A percentile compares a stretch with the other conserved stretches of the same genome.
Conservation (phyloP, 2,329 filamentous ascomycete species). For the Fusarium guadeloupense region DNA sequence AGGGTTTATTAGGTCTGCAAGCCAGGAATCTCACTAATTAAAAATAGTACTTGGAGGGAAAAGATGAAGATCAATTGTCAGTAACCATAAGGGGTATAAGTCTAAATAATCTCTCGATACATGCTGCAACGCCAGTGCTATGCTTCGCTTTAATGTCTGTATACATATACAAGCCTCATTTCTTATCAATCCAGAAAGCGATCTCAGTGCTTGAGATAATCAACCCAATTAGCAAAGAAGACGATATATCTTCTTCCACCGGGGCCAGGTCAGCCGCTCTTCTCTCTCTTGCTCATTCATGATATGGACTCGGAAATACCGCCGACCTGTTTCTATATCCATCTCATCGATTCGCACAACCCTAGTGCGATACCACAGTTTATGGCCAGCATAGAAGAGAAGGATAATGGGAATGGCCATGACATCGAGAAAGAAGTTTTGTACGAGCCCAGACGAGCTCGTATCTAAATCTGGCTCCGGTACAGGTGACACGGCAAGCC, state of each 20-base stretch:
- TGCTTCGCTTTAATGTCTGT: too few relatives aligned
- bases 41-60: too few relatives aligned
- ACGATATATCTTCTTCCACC: slow-evolving; percentile 80
- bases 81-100: too few relatives aligned
- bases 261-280: slow-evolving; percentile 76
- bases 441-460: slow-evolving; percentile 56
- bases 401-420: slow-evolving; percentile 75
- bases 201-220: too few relatives aligned
- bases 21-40: too few relatives aligned
- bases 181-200: too few relatives aligned
- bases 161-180: too few relatives aligned
- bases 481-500: slow-evolving; percentile 82
- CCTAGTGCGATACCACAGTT: slow-evolving; percentile 75
- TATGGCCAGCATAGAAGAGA: slow-evolving; percentile 76
- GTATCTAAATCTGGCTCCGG: slow-evolving; percentile 54
- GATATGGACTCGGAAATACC: slow-evolving; percentile 82
- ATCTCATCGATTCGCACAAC: slow-evolving; percentile 77
- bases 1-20: too few relatives aligned
- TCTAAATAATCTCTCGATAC: too few relatives aligned
- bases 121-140: too few relatives aligned
- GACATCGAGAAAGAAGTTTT: slow-evolving; percentile 78
- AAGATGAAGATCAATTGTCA: too few relatives aligned
- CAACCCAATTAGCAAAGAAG: slow-evolving; percentile 67
- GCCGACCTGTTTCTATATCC: slow-evolving; percentile 85
- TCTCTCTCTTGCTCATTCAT: slow-evolving; percentile 81